Percentiles rank a stretch among this genome's conserved stretches.
phyloP scores from a whole-genome alignment of 202 grass and related monocot genomes.

The Schoenoplectus triqueter region DNA sequence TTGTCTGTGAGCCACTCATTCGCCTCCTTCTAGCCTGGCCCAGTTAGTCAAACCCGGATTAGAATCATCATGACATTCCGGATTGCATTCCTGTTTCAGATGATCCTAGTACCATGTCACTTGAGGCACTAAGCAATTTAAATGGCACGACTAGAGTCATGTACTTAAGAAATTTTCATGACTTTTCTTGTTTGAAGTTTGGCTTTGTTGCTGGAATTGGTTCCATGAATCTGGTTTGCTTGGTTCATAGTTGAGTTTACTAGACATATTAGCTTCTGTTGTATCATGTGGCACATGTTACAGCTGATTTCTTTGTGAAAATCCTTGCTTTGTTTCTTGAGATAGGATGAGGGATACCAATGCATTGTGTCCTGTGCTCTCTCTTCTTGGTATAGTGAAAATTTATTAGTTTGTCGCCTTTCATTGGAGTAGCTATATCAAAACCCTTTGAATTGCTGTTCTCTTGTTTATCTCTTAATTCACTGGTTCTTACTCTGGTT shows the following conservation, averaged over 20 bases:
- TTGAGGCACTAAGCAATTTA: background rate
- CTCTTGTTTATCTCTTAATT: conserved; percentile 3
- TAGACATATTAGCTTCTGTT: background rate
- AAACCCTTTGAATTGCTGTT: background rate
- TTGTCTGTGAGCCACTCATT: too few species aligned
- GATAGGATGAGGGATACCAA: background rate
- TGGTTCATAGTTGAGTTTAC: background rate
- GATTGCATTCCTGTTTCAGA: too few species aligned
- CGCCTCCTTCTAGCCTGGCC: too few species aligned
- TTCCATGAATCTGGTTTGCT: background rate
- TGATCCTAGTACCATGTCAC: background rate
- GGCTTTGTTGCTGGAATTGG: background rate
- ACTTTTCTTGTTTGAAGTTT: background rate
- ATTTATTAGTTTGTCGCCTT: too few species aligned
- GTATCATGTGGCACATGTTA: background rate
- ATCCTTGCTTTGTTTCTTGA: background rate
- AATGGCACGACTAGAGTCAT: too few species aligned
- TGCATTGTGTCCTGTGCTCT: background rate
- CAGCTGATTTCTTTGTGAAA: background rate
- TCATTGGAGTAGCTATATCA: too few species aligned
- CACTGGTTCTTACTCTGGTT: background rate
- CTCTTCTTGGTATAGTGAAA: background rate
- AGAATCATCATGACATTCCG: too few species aligned
- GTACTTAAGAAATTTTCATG: background rate
- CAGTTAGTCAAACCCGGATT: too few species aligned